phyloP scores from a whole-genome alignment of 176 grass and related monocot species.

The Paspalum notatum region DNA sequence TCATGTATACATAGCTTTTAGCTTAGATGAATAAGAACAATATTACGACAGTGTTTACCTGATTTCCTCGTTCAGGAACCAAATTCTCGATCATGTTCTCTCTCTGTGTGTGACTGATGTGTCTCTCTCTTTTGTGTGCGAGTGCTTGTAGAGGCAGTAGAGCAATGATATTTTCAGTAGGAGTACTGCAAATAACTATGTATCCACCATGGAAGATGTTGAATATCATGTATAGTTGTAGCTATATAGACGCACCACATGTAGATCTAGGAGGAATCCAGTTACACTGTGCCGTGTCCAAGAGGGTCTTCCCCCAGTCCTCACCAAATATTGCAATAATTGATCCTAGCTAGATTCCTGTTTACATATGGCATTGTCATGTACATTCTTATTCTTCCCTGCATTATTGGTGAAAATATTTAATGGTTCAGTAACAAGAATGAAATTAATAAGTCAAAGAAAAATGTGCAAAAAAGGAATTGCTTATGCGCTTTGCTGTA shows the following conservation, averaged over 20 bases:
- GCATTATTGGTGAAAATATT: background rate
- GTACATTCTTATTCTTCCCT: background rate
- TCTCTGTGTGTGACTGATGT: background rate
- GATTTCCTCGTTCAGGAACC: background rate
- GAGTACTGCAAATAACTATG: too few relatives aligned
- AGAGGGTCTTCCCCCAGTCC: background rate
- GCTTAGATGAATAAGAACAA: background rate
- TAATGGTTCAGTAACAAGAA: background rate
- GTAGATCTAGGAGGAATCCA: background rate
- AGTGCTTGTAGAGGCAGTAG: background rate
- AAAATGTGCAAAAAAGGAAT: background rate
- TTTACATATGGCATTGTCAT: background rate
- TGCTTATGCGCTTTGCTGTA: background rate
- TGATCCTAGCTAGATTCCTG: background rate
- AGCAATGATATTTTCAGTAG: background rate
- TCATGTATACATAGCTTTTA: background rate
- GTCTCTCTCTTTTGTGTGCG: too few relatives aligned
- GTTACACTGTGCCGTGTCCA: background rate
- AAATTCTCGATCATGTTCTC: background rate
- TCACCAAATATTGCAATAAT: slow-evolving; percentile 4
- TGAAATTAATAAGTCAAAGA: background rate
- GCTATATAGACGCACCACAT: too few relatives aligned
- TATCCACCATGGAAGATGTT: background rate
- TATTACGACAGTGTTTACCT: background rate
- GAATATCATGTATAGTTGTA: background rate